A percentile compares a stretch with the other conserved stretches of the same genome.
Evolutionary conservation across 2,329 filamentous ascomycete species (phyloP).

Genomic region (Verticillium alfalfae): DNA sequence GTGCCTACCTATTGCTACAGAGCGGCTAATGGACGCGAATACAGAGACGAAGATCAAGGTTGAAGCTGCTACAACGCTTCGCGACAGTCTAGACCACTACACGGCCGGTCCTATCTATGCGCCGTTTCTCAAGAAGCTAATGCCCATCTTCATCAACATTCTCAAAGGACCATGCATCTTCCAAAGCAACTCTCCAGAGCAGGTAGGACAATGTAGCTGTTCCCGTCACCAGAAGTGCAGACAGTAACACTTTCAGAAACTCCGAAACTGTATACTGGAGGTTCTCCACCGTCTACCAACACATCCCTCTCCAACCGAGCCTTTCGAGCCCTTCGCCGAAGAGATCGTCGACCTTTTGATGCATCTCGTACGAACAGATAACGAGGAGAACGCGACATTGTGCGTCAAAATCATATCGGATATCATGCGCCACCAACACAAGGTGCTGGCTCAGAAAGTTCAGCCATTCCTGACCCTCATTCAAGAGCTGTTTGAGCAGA

Average conservation of each 20-base stretch:
- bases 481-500: slow-evolving; percentile 90
- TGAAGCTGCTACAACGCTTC: slow-evolving; percentile 77
- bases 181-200: slow-evolving; percentile 82
- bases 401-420: slow-evolving; percentile 99
- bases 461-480: slow-evolving; percentile 89
- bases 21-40: slow-evolving; percentile 9
- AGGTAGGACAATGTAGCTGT: slow-evolving; percentile 48
- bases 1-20: neutral
- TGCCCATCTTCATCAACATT: slow-evolving; percentile 84
- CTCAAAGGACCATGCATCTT: slow-evolving; percentile 85
- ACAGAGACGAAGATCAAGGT: slow-evolving; percentile 77
- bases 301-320: slow-evolving; percentile 65
- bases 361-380: slow-evolving; percentile 82
- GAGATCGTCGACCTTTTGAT: slow-evolving; percentile 89
- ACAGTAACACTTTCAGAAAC: slow-evolving; percentile 49
- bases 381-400: slow-evolving; percentile 97
- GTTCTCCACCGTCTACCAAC: slow-evolving; percentile 83
- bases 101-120: slow-evolving; percentile 71
- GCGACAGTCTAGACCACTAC: slow-evolving; percentile 88
- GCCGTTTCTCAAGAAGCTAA: slow-evolving; percentile 77
- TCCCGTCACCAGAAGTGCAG: neutral
- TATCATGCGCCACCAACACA: slow-evolving; percentile 86
- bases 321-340: slow-evolving; percentile 80
- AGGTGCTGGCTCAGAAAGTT: slow-evolving; percentile 71
- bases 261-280: slow-evolving; percentile 90